Conservation (phyloP, 1,139 yeast genomes). For the Yamadazyma kanchanaburiensis region DNA sequence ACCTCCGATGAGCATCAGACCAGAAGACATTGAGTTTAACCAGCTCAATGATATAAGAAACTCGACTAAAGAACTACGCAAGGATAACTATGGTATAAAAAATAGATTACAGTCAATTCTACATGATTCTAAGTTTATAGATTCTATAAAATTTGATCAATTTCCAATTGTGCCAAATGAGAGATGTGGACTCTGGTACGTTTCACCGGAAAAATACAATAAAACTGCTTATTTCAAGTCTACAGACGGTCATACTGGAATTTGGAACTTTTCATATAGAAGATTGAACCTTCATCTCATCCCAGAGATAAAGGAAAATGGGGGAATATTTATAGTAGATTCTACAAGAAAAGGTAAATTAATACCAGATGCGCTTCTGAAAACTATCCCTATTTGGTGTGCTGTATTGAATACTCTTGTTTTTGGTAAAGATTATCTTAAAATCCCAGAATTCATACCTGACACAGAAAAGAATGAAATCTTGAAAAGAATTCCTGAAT, state of each 20-base stretch:
- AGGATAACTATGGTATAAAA: conserved; percentile 52
- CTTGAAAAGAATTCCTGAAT: conserved; percentile 40
- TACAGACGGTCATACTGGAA: conserved; percentile 82
- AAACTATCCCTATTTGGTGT: conserved; percentile 91
- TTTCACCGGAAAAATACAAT: conserved; percentile 34
- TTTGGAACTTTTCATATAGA: conserved; percentile 75
- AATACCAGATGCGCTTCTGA: conserved; percentile 83
- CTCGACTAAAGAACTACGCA: conserved; percentile 38
- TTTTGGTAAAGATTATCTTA: conserved; percentile 26
- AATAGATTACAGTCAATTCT: conserved; percentile 71
- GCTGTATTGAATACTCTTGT: conserved; percentile 64
- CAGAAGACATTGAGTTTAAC: conserved; percentile 3
- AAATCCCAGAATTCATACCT: conserved; percentile 57
- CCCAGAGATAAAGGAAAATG: conserved; percentile 34
- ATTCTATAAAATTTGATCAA: conserved; percentile 9
- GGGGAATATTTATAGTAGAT: conserved; percentile 67
- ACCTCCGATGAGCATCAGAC: conserved; percentile 3
- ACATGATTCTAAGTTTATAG: conserved; percentile 47
- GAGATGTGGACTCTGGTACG: conserved; percentile 88
- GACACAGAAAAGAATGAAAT: conserved; percentile 58
- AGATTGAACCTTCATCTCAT: conserved; percentile 72
- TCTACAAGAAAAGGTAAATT: conserved; percentile 82
- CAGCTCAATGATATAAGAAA: conserved; percentile 17
- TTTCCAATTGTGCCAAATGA: conserved; percentile 67
- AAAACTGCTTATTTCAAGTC: conserved; percentile 77